Conservation (phyloP, 2,329 filamentous ascomycete species). For the Sporothrix curviconia region DNA sequence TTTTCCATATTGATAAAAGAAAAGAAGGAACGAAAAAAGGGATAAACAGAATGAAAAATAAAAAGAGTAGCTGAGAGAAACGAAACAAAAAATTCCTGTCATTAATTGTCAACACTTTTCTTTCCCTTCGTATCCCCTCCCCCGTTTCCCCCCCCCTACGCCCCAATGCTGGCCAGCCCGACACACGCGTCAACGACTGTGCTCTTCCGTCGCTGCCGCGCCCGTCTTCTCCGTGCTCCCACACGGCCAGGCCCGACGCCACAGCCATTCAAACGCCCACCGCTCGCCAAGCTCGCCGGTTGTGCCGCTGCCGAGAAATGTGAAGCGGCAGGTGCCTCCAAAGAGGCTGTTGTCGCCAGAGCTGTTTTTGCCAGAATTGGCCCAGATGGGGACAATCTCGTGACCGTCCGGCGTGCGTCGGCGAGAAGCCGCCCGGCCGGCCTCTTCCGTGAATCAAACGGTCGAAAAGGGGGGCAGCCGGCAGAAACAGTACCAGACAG, state of each 20-base stretch:
- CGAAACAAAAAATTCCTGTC: too few species aligned
- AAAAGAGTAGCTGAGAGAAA: too few species aligned
- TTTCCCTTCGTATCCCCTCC: too few species aligned
- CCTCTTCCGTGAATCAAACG: slow-evolving; percentile 4
- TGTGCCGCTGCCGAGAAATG: slow-evolving; percentile 34
- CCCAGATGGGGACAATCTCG: slow-evolving; percentile 12
- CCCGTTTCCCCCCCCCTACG: not conserved
- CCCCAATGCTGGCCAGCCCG: slow-evolving; percentile 8
- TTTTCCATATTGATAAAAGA: too few species aligned
- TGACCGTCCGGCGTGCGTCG: slow-evolving; percentile 7
- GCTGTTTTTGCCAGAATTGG: not conserved
- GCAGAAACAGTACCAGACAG: too few species aligned
- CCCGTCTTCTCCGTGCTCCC: slow-evolving; percentile 17
- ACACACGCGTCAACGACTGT: slow-evolving; percentile 9
- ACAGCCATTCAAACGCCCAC: slow-evolving; percentile 39
- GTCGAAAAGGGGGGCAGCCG: not conserved
- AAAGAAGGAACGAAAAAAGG: too few species aligned
- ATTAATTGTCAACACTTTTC: too few species aligned
- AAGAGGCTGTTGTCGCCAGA: not conserved
- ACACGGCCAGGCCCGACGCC: slow-evolving; percentile 29
- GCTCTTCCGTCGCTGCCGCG: slow-evolving; percentile 3
- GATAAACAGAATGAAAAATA: too few species aligned
- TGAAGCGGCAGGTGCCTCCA: slow-evolving; percentile 26
- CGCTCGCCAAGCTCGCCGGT: slow-evolving; percentile 34
- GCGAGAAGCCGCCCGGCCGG: not conserved